Evolutionary conservation across 257 asterid species (phyloP).

Genomic region (Lycium barbarum): DNA sequence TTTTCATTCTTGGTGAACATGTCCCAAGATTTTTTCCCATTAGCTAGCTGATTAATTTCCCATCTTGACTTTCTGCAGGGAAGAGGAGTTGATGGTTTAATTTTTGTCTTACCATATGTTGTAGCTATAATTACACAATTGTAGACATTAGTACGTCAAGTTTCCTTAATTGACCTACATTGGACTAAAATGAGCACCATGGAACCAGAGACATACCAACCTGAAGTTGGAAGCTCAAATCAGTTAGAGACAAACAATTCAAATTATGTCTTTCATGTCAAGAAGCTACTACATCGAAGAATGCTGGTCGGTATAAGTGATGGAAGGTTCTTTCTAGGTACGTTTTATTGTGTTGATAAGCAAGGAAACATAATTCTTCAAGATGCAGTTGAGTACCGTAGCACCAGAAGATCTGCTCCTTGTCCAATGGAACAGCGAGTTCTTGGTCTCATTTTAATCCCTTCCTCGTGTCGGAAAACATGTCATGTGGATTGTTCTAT

Average conservation of each 20-base stretch:
- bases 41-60: background rate
- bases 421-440: constrained; percentile 87
- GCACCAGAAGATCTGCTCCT: constrained; percentile 74
- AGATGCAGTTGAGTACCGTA: constrained; percentile 89
- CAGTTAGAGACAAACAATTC: constrained; percentile 44
- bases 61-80: background rate
- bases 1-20: constrained; percentile 6
- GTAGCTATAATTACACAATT: background rate
- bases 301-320: constrained; percentile 85
- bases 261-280: constrained; percentile 50
- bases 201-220: background rate
- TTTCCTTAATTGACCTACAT: background rate
- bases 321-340: constrained; percentile 80
- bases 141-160: background rate
- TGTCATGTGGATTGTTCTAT: constrained; percentile 78
- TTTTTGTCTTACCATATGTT: background rate
- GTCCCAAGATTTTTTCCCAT: background rate
- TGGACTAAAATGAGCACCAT: background rate
- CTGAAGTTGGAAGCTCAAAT: constrained; percentile 41
- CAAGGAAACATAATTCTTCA: constrained; percentile 94
- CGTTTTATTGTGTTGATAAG: constrained; percentile 85
- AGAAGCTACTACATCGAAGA: constrained; percentile 63
- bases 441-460: constrained; percentile 88
- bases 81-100: background rate
- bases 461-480: constrained; percentile 73